Conservation (phyloP, 2,329 filamentous ascomycete genomes). For the Aspergillus arachidicola region DNA sequence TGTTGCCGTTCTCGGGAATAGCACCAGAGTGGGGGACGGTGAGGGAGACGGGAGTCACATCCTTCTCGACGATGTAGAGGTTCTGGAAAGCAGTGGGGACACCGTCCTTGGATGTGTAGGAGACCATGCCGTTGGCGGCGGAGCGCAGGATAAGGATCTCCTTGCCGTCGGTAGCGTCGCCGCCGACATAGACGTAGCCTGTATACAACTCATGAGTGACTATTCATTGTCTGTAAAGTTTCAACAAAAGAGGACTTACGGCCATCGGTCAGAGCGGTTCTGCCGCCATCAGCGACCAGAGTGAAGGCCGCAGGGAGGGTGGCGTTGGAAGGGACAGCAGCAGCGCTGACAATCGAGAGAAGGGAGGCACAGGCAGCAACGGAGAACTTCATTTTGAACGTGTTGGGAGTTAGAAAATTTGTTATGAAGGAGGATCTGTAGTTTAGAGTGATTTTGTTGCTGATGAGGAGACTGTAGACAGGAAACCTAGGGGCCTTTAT, state of each 20-base stretch:
- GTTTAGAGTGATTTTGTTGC: background rate
- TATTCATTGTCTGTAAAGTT: background rate
- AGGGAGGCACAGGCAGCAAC: constrained; percentile 26
- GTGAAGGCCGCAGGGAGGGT: constrained; percentile 29
- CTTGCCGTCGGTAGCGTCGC: constrained; percentile 20
- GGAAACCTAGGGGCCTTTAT: background rate
- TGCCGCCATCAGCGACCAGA: constrained; percentile 30
- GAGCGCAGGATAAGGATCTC: constrained; percentile 31
- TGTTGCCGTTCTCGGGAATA: constrained; percentile 26
- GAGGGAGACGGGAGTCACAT: constrained; percentile 23
- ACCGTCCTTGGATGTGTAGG: constrained; percentile 25
- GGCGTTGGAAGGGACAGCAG: constrained; percentile 7
- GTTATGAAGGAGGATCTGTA: background rate
- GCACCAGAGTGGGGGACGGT: constrained; percentile 33
- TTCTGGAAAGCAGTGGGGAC: constrained; percentile 32
- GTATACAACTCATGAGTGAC: background rate
- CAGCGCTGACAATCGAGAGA: constrained; percentile 24
- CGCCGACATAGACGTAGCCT: constrained; percentile 28
- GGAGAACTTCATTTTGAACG: constrained; percentile 31
- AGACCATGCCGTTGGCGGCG: constrained; percentile 23
- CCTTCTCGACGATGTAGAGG: constrained; percentile 30
- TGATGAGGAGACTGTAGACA: background rate
- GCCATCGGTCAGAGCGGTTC: constrained; percentile 30
- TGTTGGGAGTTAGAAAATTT: background rate
- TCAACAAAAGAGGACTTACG: constrained; percentile 16